Evolutionary conservation across 164 flowering plant species (phyloP), one percentile per base, ranked within the genome.

Genomic region (Saururus chinensis): DNA sequence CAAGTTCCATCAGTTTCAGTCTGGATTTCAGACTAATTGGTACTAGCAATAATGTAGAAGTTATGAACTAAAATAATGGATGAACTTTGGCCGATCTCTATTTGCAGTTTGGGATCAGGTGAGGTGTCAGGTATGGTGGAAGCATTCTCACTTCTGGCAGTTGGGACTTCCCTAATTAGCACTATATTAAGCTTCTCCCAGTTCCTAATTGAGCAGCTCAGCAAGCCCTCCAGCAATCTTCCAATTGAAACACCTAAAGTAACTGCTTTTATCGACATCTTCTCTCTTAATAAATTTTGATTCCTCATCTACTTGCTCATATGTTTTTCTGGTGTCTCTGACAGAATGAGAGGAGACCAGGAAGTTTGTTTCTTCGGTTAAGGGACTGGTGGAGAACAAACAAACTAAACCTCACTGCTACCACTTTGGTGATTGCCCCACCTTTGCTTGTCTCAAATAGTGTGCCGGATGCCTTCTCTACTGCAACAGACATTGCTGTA

Each of bases 401-500:
- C 63, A 80, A 72, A 53, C 55, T 67, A 14, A 68, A 76, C 64
- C 51, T 83, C 55, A 65, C 79, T 17, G 66, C 53, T n/a, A 71
- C 73, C 56, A 71, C 76, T 58, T 58, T 82, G 68, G 87, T 71
- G 20, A 76, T 80, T 30, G 80, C 65, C 42, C 95, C 92, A 30
- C 63, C 92, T 57, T 77, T 88, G 16, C 51, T 82, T 17, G 73
- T 83, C 53, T 82, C 96, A 23, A 75, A 73, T 45, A 61, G 74
- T 1, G 61, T 81, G 57, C 86, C 87, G 41, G 91, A 88, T 70
- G 88, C 83, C 48, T 84, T 84, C 69, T 82, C 81, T 21, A 67
- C 84, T 20, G 95, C 92, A 20, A 85, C 89, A 21, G 89, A 84
- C 51, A 74, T 86, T 60, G 96, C 89, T 63, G 92, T 88, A 71